Evolutionary conservation across 768 basidiomycete species (phyloP).

Genomic region (Gymnopilus junonius): DNA sequence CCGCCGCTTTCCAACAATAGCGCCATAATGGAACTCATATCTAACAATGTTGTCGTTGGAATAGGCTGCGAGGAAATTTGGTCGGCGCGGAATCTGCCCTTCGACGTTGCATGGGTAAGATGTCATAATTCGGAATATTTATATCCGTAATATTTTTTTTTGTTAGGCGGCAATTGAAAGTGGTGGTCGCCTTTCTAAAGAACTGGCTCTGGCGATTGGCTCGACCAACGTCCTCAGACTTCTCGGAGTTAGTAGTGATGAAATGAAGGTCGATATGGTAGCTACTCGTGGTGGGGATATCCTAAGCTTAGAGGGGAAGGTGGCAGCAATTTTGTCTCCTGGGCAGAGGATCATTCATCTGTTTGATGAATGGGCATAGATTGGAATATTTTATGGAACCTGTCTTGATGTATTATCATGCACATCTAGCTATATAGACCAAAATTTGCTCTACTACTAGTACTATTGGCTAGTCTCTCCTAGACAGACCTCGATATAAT

Average conservation of each 20-base stretch:
- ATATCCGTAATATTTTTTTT: not conserved
- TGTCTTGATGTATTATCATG: not conserved
- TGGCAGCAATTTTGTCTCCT: conserved; percentile 58
- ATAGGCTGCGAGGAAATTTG: conserved; percentile 67
- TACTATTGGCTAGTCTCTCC: no score
- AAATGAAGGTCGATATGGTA: conserved; percentile 56
- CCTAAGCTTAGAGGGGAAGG: conserved; percentile 49
- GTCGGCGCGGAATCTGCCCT: conserved; percentile 76
- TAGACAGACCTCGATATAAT: no score
- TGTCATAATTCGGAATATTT: not conserved
- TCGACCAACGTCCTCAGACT: conserved; percentile 49
- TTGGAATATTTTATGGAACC: not conserved
- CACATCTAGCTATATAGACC: no score
- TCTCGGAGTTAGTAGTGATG: conserved; percentile 39
- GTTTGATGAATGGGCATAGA: conserved; percentile 6
- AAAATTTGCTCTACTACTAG: no score
- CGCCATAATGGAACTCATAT: conserved; percentile 61
- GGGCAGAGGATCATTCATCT: conserved; percentile 45
- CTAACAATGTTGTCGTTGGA: conserved; percentile 74
- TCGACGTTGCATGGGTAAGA: conserved; percentile 83
- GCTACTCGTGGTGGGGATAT: conserved; percentile 57
- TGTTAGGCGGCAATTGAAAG: conserved; percentile 49
- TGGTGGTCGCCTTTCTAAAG: conserved; percentile 41
- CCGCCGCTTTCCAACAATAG: conserved; percentile 66
- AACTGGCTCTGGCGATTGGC: conserved; percentile 50